Conservation (phyloP, 1,284 basidiomycete species). For the Rhodotorula sp. region DNA sequence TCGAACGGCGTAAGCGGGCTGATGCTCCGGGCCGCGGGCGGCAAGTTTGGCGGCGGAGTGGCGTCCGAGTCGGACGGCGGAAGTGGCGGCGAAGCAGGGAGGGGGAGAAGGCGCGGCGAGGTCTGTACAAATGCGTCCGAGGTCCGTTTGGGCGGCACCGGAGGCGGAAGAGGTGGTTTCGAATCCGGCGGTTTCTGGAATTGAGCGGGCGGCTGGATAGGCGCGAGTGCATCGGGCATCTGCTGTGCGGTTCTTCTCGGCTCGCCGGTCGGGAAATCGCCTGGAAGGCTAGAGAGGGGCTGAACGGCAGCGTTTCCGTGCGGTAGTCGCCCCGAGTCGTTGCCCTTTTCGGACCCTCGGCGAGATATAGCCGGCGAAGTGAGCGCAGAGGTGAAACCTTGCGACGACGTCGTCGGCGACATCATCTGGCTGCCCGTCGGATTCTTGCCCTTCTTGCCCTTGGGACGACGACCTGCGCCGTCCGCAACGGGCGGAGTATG, state of each 20-base stretch:
- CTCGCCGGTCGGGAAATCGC: background rate
- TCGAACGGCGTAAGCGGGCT: conserved; percentile 21
- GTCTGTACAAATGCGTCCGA: conserved; percentile 16
- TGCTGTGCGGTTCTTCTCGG: background rate
- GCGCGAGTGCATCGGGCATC: background rate
- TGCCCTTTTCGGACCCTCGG: background rate
- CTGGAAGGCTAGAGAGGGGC: background rate
- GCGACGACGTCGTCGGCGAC: background rate
- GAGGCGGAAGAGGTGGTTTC: no score
- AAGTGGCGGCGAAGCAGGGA: background rate
- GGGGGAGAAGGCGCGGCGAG: conserved; percentile 15
- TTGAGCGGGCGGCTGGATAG: background rate
- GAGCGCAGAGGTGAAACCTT: background rate
- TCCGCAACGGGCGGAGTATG: background rate
- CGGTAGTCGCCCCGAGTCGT: no score
- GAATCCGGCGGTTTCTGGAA: background rate
- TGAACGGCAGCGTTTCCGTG: background rate
- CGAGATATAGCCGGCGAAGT: background rate
- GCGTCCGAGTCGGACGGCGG: background rate
- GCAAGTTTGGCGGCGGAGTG: background rate
- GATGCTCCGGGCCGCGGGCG: conserved; percentile 2
- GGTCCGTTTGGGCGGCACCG: background rate
- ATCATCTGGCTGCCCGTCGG: no score
- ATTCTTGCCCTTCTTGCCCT: conserved; percentile 23
- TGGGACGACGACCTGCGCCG: background rate